Conservation (phyloP, 1,284 basidiomycete genomes). For the Takashimella tepidaria region DNA sequence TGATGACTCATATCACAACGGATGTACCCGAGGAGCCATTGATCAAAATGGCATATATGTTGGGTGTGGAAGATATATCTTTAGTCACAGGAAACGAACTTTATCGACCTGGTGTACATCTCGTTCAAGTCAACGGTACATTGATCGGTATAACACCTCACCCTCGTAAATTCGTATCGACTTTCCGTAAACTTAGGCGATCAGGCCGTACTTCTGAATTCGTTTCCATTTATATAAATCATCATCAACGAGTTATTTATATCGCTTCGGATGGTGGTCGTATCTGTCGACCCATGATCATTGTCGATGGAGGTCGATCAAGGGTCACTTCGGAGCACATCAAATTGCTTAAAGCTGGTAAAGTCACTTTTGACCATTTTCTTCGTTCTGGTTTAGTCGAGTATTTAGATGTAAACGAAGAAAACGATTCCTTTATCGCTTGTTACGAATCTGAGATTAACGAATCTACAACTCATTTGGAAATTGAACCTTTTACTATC, state of each 20-base stretch:
- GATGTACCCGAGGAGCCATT: slow-evolving; percentile 97
- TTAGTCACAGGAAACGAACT: slow-evolving; percentile 93
- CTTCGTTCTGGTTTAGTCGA: slow-evolving; percentile 93
- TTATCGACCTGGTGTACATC: slow-evolving; percentile 82
- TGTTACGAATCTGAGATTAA: slow-evolving; percentile 88
- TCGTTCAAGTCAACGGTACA: slow-evolving; percentile 95
- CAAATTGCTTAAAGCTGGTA: slow-evolving; percentile 70
- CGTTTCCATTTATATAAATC: slow-evolving; percentile 93
- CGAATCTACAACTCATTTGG: slow-evolving; percentile 81
- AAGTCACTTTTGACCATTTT: slow-evolving; percentile 89
- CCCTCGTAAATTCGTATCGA: slow-evolving; percentile 77
- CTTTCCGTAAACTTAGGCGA: slow-evolving; percentile 87
- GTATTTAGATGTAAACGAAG: slow-evolving; percentile 98
- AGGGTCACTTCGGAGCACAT: slow-evolving; percentile 80
- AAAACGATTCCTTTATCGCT: slow-evolving; percentile 96
- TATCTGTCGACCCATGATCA: slow-evolving; percentile 97
- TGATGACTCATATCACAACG: slow-evolving; percentile 99
- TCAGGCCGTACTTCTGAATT: slow-evolving; percentile 93
- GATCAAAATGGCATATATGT: slow-evolving; percentile 80
- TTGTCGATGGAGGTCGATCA: slow-evolving; percentile 79
- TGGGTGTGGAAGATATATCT: slow-evolving; percentile 95
- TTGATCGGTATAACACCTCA: slow-evolving; percentile 89
- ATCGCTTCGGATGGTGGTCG: slow-evolving; percentile 97
- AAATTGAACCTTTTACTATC: slow-evolving; percentile 98
- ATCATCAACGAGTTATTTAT: slow-evolving; percentile 90